phyloP scores from a whole-genome alignment of 805 yeast genomes.

The Debaryomyces prosopidis region DNA sequence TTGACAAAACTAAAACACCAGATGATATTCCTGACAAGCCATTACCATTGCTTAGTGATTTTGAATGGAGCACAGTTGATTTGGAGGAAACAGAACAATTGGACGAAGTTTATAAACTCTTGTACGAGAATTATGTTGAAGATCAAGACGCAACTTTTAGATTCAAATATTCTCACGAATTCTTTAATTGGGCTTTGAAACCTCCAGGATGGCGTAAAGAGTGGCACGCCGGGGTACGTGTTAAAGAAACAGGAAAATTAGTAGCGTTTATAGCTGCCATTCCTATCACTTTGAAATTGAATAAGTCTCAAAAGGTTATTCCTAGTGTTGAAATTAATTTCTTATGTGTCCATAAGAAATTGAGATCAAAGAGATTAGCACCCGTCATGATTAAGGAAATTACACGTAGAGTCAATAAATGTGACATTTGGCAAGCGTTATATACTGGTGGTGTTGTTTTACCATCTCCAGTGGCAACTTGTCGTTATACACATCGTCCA shows the following conservation, averaged over 20 bases:
- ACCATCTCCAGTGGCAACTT: constrained; percentile 88
- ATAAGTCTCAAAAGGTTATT: constrained; percentile 45
- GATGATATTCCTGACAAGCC: constrained; percentile 73
- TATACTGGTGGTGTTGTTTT: constrained; percentile 90
- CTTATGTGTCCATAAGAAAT: constrained; percentile 89
- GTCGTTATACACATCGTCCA: constrained; percentile 92
- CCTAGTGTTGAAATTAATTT: constrained; percentile 89
- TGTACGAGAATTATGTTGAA: constrained; percentile 91
- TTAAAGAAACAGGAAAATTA: constrained; percentile 67
- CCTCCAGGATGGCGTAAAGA: constrained; percentile 91
- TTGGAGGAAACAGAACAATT: constrained; percentile 52
- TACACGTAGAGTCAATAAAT: constrained; percentile 85
- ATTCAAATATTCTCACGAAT: constrained; percentile 80
- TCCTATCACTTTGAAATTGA: constrained; percentile 69
- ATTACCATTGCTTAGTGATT: constrained; percentile 68
- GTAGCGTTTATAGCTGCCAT: constrained; percentile 93
- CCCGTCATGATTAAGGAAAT: constrained; percentile 93
- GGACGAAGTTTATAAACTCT: constrained; percentile 73
- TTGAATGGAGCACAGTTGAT: constrained; percentile 88
- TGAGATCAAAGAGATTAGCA: constrained; percentile 89
- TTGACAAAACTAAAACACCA: constrained; percentile 65
- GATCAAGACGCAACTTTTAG: constrained; percentile 91
- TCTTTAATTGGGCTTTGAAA: constrained; percentile 88
- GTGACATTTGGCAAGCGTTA: constrained; percentile 91
- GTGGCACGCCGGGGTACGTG: constrained; percentile 95